Evolutionary conservation across 1,284 basidiomycete genomes (phyloP), one percentile per base, ranked within the genome.

Genomic region (Volvariella volvacea): DNA sequence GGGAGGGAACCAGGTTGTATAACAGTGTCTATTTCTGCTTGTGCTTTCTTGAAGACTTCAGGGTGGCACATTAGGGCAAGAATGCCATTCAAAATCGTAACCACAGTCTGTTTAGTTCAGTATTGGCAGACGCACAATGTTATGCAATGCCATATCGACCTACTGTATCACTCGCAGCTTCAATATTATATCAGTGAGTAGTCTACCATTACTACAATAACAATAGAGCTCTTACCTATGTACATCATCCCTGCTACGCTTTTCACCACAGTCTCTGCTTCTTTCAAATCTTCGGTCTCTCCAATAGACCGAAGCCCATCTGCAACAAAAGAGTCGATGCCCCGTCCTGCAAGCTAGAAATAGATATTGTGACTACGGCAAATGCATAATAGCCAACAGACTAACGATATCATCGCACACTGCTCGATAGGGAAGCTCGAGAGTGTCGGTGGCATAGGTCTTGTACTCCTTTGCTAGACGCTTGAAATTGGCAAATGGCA

Each of bases 371-470:
- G 6, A 28, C 12, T 12, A 28, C 6, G 25, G 6, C 12, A 12
- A 28, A 28, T 12, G 6, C 25, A 28, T 6, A 28, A 28, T 28
- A n/a, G 25, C 4, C 6, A 37, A 37, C 4, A 37, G 9, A 37
- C 34, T 6, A 4, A 37, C 34, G n/a, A 37, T 37, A n/a, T 20
- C 15, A 16, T 37, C 34, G 4, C 19, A 6, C 6, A 20, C 34
- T 6, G 19, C 34, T 15, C n/a, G 15, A 37, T 37, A 42, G 10
- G 41, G 41, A n/a, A 42, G 41, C 9, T 42, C 41, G 25, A 30
- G 22, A 20, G 31, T 42, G 7, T 31, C 20, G 12, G n/a, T 7
- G 31, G 30, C 25, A 14, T 28, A 25, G 6, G 7, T 16, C 8
- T 16, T 21, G 8, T 25, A 42, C 15, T n/a, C 30, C 17, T 42